Percentiles rank a stretch among this genome's conserved stretches.
Conservation (phyloP, 1,284 basidiomycete species). For the Ganoderma leucocontextum region DNA sequence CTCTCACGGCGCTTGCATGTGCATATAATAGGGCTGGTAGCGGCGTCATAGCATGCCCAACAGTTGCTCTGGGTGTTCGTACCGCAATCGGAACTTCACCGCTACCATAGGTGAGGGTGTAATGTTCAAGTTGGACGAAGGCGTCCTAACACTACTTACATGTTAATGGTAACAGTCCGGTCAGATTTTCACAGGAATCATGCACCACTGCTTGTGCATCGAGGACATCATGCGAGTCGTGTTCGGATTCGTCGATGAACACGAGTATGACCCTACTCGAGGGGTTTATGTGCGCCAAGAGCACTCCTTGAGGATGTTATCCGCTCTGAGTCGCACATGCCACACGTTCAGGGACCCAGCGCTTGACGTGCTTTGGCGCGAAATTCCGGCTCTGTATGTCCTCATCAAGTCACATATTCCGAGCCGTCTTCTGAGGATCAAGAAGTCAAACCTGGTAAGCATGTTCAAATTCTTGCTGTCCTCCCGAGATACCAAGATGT, state of each 20-base stretch:
- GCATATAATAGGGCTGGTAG: not conserved
- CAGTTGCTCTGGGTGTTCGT: too few species aligned
- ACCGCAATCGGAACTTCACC: not conserved
- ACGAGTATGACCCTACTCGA: not conserved
- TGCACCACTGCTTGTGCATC: conserved; percentile 12
- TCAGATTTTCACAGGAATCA: not conserved
- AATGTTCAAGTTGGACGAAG: not conserved
- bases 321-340: conserved; percentile 74
- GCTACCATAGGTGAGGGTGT: not conserved
- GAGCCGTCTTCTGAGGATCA: not conserved
- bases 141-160: not conserved
- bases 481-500: too few species aligned
- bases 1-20: not conserved
- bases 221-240: not conserved
- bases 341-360: conserved; percentile 70
- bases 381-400: conserved; percentile 37
- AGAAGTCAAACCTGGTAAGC: not conserved
- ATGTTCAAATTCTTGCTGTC: not conserved
- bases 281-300: not conserved
- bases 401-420: conserved; percentile 6
- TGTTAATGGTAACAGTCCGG: not conserved
- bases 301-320: conserved; percentile 47
- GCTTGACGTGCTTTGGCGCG: conserved; percentile 71
- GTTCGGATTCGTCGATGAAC: conserved; percentile 4
- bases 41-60: too few species aligned